A percentile compares a stretch with the other conserved stretches of the same genome.
phyloP scores from a whole-genome alignment of 1,284 basidiomycete species.

The Naganishia sp. region DNA sequence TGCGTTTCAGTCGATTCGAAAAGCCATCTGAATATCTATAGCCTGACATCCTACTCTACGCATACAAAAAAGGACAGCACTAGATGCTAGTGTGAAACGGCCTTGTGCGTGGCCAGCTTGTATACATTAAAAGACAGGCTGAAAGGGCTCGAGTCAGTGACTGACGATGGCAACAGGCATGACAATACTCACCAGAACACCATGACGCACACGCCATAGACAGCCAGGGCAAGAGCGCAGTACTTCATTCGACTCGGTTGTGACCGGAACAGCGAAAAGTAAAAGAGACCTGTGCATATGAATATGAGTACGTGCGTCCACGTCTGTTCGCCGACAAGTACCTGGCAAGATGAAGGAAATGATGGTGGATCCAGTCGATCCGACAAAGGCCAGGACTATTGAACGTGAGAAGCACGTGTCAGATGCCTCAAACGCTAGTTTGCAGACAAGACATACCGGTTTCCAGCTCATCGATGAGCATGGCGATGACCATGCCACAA shows the following conservation, averaged over 20 bases:
- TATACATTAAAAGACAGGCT: constrained; percentile 78
- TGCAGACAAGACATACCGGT: constrained; percentile 63
- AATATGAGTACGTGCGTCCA: constrained; percentile 52
- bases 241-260: constrained; percentile 64
- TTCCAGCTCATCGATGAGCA: constrained; percentile 78
- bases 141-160: constrained; percentile 11
- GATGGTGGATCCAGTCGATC: constrained; percentile 91
- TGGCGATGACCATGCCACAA: constrained; percentile 68
- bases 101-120: constrained; percentile 52
- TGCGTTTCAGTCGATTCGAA: too few relatives aligned
- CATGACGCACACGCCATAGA: constrained; percentile 80
- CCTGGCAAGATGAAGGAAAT: constrained; percentile 97
- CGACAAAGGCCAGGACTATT: constrained; percentile 89
- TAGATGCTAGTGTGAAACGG: not conserved
- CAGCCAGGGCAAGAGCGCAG: constrained; percentile 66
- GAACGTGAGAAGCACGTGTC: constrained; percentile 6
- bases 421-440: not conserved
- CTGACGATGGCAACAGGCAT: constrained; percentile 2
- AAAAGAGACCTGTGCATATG: constrained; percentile 36
- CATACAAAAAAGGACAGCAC: too few relatives aligned
- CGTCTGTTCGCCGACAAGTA: constrained; percentile 64
- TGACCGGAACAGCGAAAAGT: constrained; percentile 65
- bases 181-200: constrained; percentile 72
- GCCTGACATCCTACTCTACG: too few relatives aligned
- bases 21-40: too few relatives aligned